Evolutionary conservation across 495 filamentous ascomycete genomes (phyloP), one percentile per base, ranked within the genome.

Genomic region (Alectoria sarmentosa): DNA sequence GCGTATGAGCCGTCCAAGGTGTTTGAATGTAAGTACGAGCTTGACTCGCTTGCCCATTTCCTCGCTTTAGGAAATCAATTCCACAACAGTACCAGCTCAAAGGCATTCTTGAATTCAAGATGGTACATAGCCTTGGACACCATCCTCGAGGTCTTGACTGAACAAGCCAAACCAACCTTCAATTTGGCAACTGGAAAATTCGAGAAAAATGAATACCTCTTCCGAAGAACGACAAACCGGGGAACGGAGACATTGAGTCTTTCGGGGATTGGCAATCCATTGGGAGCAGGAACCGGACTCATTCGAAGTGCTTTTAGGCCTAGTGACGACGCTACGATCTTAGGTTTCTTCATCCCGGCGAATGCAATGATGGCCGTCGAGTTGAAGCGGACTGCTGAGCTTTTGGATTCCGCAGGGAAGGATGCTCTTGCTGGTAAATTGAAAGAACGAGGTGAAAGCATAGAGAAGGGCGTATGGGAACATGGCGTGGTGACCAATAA

Each of bases 21-120:
- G 14, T 99, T 94, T 70, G 94, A 99, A 74, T 99, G 94, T 82
- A 99, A 99, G 76, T 99, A 97, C 75, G 94, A 99, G 76, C 83
- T 99, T 9, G 94, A 99, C 74, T 97, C 92, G 3, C 82, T 99
- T 0, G 94, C 92, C 5, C 85, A 91, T 72, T 99, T 99, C 76
- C 85, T 99, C 17, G 82, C 88, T 7, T 76, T 99, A 46, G 84
- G 82, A 2, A 96, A 93, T 66, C 85, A 94, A 56, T 99, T 96
- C 77, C 78, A 94, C 73, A 84, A 88, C 28, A 82, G 87, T 70
- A 96, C 91, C 1, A 82, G 81, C 17, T 92, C 89, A 17, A 88
- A 77, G 8, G 87, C 87, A 28, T 96, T 93, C 68, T 72, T 98
- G 54, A 92, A 83, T 3, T 70, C 82, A 26, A 82, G 92, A 34